Base-by-base conservation (phyloP, 2,329 filamentous ascomycete genomes). In the Phialemoniopsis sp. region DNA sequence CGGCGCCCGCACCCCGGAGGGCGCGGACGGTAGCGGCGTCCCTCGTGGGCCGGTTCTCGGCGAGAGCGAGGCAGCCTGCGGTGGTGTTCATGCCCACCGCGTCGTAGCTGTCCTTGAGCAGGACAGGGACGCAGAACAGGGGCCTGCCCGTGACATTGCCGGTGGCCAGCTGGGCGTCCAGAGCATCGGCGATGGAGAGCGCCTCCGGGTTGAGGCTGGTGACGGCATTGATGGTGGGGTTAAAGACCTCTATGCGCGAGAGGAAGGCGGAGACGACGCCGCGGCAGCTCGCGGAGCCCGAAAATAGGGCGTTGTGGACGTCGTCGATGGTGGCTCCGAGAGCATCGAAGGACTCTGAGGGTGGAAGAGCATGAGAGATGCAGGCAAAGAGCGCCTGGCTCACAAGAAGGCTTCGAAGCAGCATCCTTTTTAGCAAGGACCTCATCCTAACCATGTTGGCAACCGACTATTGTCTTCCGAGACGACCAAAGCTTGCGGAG, bases 91-190 rank as follows among this genome's bases (percentile, higher is more conserved):
- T 70, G 15, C 69, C 67, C 0, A 55, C 46, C 0, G 76, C 75
- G 40, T 80, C 72, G 51, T 72, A 81, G 50, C 82, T 85, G 57
- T 85, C 80, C 54, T 85, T 85, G 6, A 84, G 57, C 5, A 85
- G 51, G 12, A 82, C 56, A 1, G 80, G 80, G 14, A 85, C 64
- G 51, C 80, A 80, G 53, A 83, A 78, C 2, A 85, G 60, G 1
- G 67, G 21, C 52, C 34, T 29, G 1, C 68, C 72, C 1, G 68
- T 70, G 17, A 63, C 59, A 50, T 79, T 76, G 4, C 70, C 69
- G 3, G 62, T 52, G 3, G 63, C 56, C 8, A 79, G 21, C 12
- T 54, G 51, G 10, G 48, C 44, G 49, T 83, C 78, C 18, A 78
- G 54, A 1, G 58, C 50, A 39, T 75, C 68, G 5, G 80, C 80